Percentiles rank a stretch among this genome's conserved stretches.
Conservation (phyloP, 371 early-diverging fungal species). For the Syncephalastrum sp. region DNA sequence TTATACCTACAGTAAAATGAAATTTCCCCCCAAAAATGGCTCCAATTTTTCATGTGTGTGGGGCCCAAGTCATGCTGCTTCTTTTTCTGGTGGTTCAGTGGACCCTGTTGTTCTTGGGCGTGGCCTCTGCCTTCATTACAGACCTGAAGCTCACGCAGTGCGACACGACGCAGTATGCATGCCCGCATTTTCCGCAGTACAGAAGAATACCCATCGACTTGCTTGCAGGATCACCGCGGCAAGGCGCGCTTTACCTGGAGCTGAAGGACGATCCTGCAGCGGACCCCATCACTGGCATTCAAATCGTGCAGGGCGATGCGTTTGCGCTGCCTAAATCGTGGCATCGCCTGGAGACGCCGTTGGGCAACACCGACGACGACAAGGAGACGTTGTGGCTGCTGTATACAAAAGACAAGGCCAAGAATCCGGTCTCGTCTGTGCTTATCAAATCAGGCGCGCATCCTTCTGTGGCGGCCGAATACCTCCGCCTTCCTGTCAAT, state of each 20-base stretch:
- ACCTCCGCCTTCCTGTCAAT: conserved; percentile 30
- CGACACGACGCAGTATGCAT: conserved; percentile 19
- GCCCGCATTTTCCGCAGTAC: conserved; percentile 42
- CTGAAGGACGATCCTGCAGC: conserved; percentile 29
- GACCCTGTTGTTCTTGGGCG: too few relatives aligned
- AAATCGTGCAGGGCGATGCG: conserved; percentile 15
- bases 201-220: conserved; percentile 40
- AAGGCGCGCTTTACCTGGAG: conserved; percentile 40
- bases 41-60: too few relatives aligned
- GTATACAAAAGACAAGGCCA: conserved; percentile 29
- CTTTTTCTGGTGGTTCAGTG: too few relatives aligned
- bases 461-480: conserved; percentile 31
- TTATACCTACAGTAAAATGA: too few relatives aligned
- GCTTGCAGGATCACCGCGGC: conserved; percentile 35
- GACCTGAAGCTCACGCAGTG: conserved; percentile 30
- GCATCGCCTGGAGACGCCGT: conserved; percentile 21
- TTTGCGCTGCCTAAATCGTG: conserved; percentile 8
- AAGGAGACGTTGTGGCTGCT: conserved; percentile 25
- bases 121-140: conserved; percentile 24
- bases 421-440: conserved; percentile 31
- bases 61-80: too few relatives aligned
- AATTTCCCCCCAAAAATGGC: too few relatives aligned
- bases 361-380: conserved; percentile 24
- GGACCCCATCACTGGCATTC: conserved; percentile 26
- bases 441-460: conserved; percentile 26